These are phyloP conservation scores for Venturia oleaginea DNA, from an alignment of 2,329 filamentous ascomycete genomes.

Conservation along the genomic window DNA sequence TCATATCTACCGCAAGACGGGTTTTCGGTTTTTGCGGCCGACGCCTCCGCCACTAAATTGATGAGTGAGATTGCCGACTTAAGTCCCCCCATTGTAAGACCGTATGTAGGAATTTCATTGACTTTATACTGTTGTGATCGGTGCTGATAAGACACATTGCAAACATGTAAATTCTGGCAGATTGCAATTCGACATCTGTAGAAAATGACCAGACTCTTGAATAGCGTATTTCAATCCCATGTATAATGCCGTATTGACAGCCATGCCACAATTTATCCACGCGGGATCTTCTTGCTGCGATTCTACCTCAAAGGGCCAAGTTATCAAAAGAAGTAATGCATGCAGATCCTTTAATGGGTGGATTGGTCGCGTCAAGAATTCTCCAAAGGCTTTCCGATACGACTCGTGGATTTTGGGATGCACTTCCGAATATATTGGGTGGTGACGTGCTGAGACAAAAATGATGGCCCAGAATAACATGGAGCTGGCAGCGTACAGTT, in stretches of 20 bases:
- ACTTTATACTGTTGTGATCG: constrained; percentile 1
- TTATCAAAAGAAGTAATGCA: constrained; percentile 15
- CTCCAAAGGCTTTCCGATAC: constrained; percentile 3
- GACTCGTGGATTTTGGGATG: constrained; percentile 5
- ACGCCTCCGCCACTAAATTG: constrained; percentile 1
- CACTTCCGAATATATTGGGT: constrained; percentile 8
- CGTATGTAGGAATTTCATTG: constrained; percentile 9
- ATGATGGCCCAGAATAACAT: constrained; percentile 13
- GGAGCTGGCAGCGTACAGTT: constrained; percentile 4
- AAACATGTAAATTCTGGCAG: constrained; percentile 10
- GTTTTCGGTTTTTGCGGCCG: neutral
- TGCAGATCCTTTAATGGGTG: constrained; percentile 15
- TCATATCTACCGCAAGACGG: constrained; percentile 10
- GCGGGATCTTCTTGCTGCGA: constrained; percentile 11
- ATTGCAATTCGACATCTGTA: constrained; percentile 10
- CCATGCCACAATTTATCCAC: constrained; percentile 14
- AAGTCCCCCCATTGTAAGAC: constrained; percentile 12
- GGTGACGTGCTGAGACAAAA: constrained; percentile 10
- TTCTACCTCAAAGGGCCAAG: constrained; percentile 15
- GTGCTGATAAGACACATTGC: constrained; percentile 11
- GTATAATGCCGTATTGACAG: constrained; percentile 15
- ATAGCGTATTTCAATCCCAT: constrained; percentile 12
- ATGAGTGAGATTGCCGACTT: too few relatives aligned
- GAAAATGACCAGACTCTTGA: constrained; percentile 7
- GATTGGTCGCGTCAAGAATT: neutral